Conservation (phyloP, 345 rosid species). For the Citrus medica region DNA sequence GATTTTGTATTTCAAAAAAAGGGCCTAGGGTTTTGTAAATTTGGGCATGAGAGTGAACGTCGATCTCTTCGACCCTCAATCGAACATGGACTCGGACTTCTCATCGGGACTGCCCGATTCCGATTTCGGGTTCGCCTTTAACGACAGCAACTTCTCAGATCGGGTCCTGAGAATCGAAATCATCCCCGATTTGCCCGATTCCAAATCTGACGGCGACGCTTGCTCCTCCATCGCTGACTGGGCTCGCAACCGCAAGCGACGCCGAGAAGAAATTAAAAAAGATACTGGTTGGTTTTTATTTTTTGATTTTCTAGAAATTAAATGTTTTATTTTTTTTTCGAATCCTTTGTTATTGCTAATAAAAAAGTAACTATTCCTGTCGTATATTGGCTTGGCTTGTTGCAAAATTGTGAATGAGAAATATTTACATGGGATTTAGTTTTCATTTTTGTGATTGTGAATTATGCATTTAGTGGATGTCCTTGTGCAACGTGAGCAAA, state of each 20-base stretch:
- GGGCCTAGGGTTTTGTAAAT: not conserved
- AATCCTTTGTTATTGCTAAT: not conserved
- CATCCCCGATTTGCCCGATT: conserved; percentile 38
- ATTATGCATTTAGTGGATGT: conserved; percentile 26
- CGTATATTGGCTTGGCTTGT: not conserved
- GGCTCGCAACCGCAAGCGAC: conserved; percentile 72
- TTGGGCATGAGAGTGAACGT: conserved; percentile 37
- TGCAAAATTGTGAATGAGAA: not conserved
- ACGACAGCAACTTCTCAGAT: conserved; percentile 77
- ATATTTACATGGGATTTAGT: not conserved
- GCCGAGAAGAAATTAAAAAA: conserved; percentile 52
- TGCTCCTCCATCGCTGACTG: conserved; percentile 58
- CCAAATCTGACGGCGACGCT: conserved; percentile 39
- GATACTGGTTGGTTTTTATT: conserved; percentile 30
- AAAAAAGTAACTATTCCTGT: not conserved
- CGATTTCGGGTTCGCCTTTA: conserved; percentile 76
- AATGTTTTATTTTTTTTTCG: not conserved
- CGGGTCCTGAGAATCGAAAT: conserved; percentile 72
- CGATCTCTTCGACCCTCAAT: conserved; percentile 41
- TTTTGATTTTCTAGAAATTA: too few species aligned
- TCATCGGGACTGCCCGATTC: conserved; percentile 34
- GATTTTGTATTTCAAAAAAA: not conserved
- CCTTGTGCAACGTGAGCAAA: conserved; percentile 39
- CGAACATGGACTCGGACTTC: conserved; percentile 43
- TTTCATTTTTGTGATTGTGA: not conserved